Base-by-base conservation (phyloP, 2,329 filamentous ascomycete genomes). In the Ophiostoma populinum region DNA sequence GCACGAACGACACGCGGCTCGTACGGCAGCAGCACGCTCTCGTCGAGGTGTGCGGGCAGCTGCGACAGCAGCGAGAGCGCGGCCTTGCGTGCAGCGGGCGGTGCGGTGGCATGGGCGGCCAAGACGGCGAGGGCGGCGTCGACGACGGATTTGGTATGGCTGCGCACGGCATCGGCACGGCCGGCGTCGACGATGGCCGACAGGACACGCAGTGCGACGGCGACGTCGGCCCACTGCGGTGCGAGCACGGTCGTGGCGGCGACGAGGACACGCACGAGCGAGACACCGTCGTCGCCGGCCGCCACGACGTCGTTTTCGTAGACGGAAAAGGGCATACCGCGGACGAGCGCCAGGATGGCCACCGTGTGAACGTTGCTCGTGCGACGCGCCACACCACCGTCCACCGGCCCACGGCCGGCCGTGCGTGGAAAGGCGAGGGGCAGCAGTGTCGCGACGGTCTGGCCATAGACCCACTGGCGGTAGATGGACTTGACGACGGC, bases 301-400 rank as follows among this genome's bases (percentile, higher is more conserved):
- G 7, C 55, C 36, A n/a, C n/a, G 1, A 58, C 51, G 32, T 73
- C 67, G 12, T 62, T 58, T 28, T 67, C 58, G 47, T 68, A 73
- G 13, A 69, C 57, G 2, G 55, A 47, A 35, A 62, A 67, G 13
- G 51, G 51, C 38, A 70, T 57, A 45, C 68, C 58, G 40, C 57
- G 61, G 7, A 69, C 51, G 31, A 67, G 55, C 0, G 61, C 52
- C 5, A 74, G 53, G 6, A 63, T 55, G 3, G 57, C 60, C 19
- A 68, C 54, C 20, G 63, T 57, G 34, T 59, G 61, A 40, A 61
- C 62, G 2, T 48, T 42, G 7, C n/a, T 54, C 44, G 13, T 45
- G 41, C 31, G 47, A 36, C 17, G 34, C 7, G 30, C 33, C 2
- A 18, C 21, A 7, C 24, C 29, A 15, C 19, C 29, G 24, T 11